phyloP scores from a whole-genome alignment of 2,329 filamentous ascomycete genomes.

The Cytospora mali region DNA sequence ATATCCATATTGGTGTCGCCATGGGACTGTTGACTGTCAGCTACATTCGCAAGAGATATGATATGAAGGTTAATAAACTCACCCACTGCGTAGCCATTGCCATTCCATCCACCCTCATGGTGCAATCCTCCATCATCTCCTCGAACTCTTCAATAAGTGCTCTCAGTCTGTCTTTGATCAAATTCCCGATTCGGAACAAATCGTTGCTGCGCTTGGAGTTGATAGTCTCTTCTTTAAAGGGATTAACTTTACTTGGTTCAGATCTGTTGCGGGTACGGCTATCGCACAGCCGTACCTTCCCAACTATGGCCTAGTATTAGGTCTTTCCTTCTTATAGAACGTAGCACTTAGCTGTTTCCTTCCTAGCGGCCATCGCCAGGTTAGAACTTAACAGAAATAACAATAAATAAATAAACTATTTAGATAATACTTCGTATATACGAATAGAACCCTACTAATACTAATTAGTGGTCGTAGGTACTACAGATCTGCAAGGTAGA shows the following conservation, averaged over 20 bases:
- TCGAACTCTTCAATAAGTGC: constrained; percentile 37
- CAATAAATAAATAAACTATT: too few relatives aligned
- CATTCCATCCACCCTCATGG: constrained; percentile 41
- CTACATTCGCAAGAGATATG: neutral
- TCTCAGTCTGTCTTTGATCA: constrained; percentile 30
- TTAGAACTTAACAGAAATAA: too few relatives aligned
- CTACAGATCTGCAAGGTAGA: too few relatives aligned
- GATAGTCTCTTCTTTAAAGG: constrained; percentile 10
- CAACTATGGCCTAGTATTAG: too few relatives aligned
- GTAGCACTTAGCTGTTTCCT: too few relatives aligned
- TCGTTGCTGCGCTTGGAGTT: neutral
- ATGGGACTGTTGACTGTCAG: constrained; percentile 30
- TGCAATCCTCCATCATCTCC: constrained; percentile 38
- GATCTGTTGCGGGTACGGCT: too few relatives aligned
- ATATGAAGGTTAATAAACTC: constrained; percentile 1
- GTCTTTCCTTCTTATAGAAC: too few relatives aligned
- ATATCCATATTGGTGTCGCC: constrained; percentile 37
- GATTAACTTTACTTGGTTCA: constrained; percentile 15
- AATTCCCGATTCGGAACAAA: neutral
- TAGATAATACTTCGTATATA: too few relatives aligned
- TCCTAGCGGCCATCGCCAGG: too few relatives aligned
- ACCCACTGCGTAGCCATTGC: constrained; percentile 41
- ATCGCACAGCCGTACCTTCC: too few relatives aligned
- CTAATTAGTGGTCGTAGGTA: too few relatives aligned
- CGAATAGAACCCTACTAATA: too few relatives aligned